A percentile compares a stretch with the other conserved stretches of the same genome.
Conservation (phyloP, 2,329 filamentous ascomycete species). For the Hypoxylon sp. region DNA sequence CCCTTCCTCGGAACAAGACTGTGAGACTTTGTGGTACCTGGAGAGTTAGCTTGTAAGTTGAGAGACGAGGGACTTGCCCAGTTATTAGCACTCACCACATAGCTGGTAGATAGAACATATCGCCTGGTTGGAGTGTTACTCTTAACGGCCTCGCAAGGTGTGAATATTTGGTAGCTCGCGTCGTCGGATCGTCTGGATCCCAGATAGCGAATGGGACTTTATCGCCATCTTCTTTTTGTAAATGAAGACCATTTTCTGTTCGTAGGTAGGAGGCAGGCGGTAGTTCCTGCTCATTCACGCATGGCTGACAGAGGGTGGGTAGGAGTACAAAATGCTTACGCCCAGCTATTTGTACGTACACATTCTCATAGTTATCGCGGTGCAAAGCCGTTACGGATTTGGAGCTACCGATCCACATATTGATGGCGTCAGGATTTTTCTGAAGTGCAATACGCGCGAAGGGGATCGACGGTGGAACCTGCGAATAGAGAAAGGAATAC, state of each 20-base stretch:
- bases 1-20: constrained; percentile 76
- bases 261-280: constrained; percentile 71
- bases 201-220: constrained; percentile 78
- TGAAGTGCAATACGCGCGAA: constrained; percentile 81
- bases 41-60: constrained; percentile 46
- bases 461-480: constrained; percentile 75
- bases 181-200: constrained; percentile 76
- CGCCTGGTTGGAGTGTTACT: constrained; percentile 79
- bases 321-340: constrained; percentile 82
- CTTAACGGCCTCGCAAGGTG: constrained; percentile 71
- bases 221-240: constrained; percentile 57
- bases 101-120: constrained; percentile 86
- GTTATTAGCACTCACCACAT: constrained; percentile 73
- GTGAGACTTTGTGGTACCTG: constrained; percentile 84
- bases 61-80: constrained; percentile 47
- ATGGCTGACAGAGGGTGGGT: constrained; percentile 78
- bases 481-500: constrained; percentile 73
- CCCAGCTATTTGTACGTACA: constrained; percentile 83
- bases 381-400: constrained; percentile 79
- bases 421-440: constrained; percentile 79
- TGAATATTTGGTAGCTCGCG: constrained; percentile 71
- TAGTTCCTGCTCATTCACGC: constrained; percentile 75
- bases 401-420: constrained; percentile 86
- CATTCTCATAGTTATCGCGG: constrained; percentile 88
- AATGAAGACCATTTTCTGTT: constrained; percentile 45